These are phyloP conservation scores for Eucalyptus paniculata DNA, from an alignment of 345 rosid species.

Conservation along the genomic window DNA sequence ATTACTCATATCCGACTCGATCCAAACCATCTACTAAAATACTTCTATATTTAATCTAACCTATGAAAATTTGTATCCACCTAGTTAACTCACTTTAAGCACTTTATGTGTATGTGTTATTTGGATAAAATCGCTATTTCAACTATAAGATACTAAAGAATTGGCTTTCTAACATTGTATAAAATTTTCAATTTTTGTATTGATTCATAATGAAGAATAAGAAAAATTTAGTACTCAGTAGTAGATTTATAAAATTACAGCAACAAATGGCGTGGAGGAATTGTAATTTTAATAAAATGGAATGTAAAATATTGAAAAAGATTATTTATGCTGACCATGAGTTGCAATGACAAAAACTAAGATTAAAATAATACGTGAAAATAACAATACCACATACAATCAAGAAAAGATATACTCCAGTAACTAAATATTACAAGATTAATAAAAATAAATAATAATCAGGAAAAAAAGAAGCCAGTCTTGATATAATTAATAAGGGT, in stretches of 20 bases:
- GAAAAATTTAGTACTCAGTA: neutral
- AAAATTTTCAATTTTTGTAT: neutral
- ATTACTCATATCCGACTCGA: fast-evolving
- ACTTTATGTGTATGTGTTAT: neutral
- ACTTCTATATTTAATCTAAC: neutral
- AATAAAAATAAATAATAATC: too few species aligned
- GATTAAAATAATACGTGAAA: too few species aligned
- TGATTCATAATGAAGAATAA: neutral
- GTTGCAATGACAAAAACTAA: neutral
- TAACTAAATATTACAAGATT: neutral
- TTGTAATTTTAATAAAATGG: neutral
- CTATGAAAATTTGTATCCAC: neutral
- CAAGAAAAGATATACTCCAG: neutral
- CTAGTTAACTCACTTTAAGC: neutral
- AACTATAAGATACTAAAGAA: neutral
- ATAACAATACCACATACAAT: neutral
- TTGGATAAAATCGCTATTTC: neutral
- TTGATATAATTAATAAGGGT: neutral
- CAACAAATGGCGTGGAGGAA: neutral
- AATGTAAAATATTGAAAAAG: neutral
- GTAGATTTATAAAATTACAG: neutral
- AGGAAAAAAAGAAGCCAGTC: neutral
- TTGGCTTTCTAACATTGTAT: neutral
- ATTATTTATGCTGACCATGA: neutral
- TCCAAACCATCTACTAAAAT: neutral